Conservation (phyloP, 805 yeast genomes). For the Candida boleticola region DNA sequence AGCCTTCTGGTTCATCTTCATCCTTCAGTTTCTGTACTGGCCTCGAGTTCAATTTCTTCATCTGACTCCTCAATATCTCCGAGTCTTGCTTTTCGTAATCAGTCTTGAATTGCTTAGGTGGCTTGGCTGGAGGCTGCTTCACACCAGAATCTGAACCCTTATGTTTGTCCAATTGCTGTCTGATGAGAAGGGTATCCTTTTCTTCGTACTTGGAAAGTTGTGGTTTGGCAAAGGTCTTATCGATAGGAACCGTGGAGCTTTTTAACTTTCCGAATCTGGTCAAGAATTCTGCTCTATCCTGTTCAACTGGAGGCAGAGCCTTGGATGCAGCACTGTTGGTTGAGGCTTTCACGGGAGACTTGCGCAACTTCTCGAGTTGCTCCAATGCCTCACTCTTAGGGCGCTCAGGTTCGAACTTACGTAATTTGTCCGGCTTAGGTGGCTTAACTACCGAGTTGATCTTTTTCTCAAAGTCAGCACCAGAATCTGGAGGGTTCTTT, state of each 20-base stretch:
- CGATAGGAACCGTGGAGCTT: neutral
- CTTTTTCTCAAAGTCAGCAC: no score
- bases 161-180: slow-evolving; percentile 6
- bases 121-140: slow-evolving; percentile 4
- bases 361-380: slow-evolving; percentile 10
- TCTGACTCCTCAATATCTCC: slow-evolving; percentile 15
- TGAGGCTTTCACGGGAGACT: slow-evolving; percentile 11
- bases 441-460: neutral
- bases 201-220: neutral
- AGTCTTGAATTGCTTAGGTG: slow-evolving; percentile 13
- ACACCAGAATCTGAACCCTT: neutral
- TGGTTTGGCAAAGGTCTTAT: neutral
- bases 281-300: slow-evolving; percentile 1
- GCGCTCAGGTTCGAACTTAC: neutral
- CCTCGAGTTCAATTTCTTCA: slow-evolving; percentile 12
- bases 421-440: slow-evolving; percentile 3
- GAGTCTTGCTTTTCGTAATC: slow-evolving; percentile 14
- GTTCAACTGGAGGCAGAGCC: neutral
- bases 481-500: neutral
- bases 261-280: neutral
- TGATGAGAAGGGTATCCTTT: slow-evolving; percentile 4
- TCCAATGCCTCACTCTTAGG: slow-evolving; percentile 12
- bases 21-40: neutral
- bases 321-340: slow-evolving; percentile 6
- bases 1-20: slow-evolving; percentile 13